Evolutionary conservation across 2,329 filamentous ascomycete species (phyloP), one percentile per base, ranked within the genome.

Genomic region (Colletotrichum cereale): DNA sequence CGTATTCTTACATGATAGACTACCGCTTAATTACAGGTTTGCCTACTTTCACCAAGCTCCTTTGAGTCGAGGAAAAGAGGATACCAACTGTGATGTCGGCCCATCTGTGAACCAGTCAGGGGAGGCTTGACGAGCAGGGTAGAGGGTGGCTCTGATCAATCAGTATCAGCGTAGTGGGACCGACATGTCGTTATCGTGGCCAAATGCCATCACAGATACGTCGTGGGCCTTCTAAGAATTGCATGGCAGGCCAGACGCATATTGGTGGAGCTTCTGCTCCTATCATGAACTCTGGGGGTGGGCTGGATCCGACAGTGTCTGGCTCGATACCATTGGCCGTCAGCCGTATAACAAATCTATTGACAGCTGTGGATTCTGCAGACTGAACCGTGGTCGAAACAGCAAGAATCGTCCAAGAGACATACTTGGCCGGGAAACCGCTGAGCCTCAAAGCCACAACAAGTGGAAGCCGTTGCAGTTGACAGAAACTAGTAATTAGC

Each of bases 121-220:
- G 40, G 44, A 53, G 69, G n/a, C 21, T 24, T 21, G 31, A 16
- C 52, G 44, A 63, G 47, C 69, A 68, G 53, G 69, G 69, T 50
- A 67, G n/a, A n/a, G 24, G 53, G 44, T 50, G 29, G 56, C 57
- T 62, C 50, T 36, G 48, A 58, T 50, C 53, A 53, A 60, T 48
- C 58, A 47, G 7, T 38, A 48, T 53, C 38, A 48, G 57, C 66
- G 8, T 62, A 47, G 69, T 68, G 69, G 69, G 55, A 53, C 69
- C 65, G 52, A 29, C 44, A 55, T 68, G 52, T 71, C 57, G 68
- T 63, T 71, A 71, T 68, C 65, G 65, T 58, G 40, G 42, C 64
- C 61, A 62, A 71, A 68, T 68, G 65, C 65, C 68, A 71, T 71
- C 68, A 71, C 58, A 53, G 21, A 71, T 63, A 71, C 68, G 68